Conservation (phyloP, 2,329 filamentous ascomycete species). For the Colletotrichum tropicicola region DNA sequence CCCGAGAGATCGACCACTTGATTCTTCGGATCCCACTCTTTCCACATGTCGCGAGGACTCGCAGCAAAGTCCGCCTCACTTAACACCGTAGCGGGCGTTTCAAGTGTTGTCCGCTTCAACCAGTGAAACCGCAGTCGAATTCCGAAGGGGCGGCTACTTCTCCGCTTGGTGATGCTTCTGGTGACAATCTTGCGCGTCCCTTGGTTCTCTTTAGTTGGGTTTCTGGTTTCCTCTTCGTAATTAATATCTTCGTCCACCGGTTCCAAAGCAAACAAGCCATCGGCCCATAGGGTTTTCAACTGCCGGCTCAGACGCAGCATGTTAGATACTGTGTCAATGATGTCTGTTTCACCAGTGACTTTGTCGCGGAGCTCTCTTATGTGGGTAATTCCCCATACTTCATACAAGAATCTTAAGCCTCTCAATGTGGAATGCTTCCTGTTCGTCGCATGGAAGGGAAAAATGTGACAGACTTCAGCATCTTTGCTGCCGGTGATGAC, state of each 20-base stretch:
- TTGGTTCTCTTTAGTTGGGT: too few relatives aligned
- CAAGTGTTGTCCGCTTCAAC: neutral
- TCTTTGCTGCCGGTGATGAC: neutral
- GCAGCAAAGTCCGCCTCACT: neutral
- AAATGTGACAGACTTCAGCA: neutral
- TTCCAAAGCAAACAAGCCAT: neutral
- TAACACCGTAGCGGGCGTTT: neutral
- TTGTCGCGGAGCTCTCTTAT: neutral
- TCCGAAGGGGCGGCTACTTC: too few relatives aligned
- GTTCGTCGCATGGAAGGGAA: neutral
- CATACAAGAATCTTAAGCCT: too few relatives aligned
- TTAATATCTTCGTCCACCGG: neutral
- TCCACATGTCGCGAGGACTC: neutral
- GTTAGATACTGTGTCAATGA: neutral
- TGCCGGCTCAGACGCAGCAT: neutral
- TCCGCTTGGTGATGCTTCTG: too few relatives aligned
- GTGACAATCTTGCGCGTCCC: neutral
- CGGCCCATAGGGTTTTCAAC: neutral
- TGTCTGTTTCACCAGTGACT: neutral
- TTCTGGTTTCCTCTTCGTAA: neutral
- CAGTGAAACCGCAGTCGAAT: neutral
- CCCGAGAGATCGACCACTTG: neutral
- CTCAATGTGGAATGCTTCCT: too few relatives aligned
- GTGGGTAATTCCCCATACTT: too few relatives aligned
- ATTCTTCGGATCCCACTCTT: neutral